phyloP scores from a whole-genome alignment of 2,329 filamentous ascomycete genomes.

The Dothideomycetidae sp. region DNA sequence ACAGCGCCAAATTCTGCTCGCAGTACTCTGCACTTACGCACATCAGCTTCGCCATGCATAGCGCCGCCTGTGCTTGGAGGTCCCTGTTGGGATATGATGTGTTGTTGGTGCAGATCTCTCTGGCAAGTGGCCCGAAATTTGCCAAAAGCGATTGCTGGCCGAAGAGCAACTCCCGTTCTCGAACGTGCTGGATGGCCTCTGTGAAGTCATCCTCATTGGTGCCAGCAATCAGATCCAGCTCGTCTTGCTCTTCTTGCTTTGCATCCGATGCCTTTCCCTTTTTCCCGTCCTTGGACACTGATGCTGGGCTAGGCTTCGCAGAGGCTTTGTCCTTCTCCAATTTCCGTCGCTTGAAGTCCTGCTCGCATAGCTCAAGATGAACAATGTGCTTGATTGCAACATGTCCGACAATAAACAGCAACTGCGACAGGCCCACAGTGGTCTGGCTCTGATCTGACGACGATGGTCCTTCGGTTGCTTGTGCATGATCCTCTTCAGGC shows the following conservation, averaged over 20 bases:
- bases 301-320: slow-evolving; percentile 14
- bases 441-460: slow-evolving; percentile 13
- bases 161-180: slow-evolving; percentile 71
- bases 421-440: slow-evolving; percentile 67
- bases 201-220: slow-evolving; percentile 92
- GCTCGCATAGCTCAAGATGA: slow-evolving; percentile 89
- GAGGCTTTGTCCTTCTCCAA: slow-evolving; percentile 65
- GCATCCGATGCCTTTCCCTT: slow-evolving; percentile 37
- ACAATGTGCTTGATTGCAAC: slow-evolving; percentile 98
- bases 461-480: slow-evolving; percentile 11
- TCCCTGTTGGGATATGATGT: slow-evolving; percentile 80
- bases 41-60: slow-evolving; percentile 97
- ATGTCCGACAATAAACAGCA: slow-evolving; percentile 90
- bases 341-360: slow-evolving; percentile 95
- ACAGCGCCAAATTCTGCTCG: slow-evolving; percentile 76
- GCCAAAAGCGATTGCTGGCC: slow-evolving; percentile 73
- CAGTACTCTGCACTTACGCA: slow-evolving; percentile 96
- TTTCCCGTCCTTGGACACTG: slow-evolving; percentile 28
- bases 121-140: slow-evolving; percentile 79
- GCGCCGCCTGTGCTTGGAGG: slow-evolving; percentile 79
- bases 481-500: slow-evolving; percentile 14
- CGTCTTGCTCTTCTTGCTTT: slow-evolving; percentile 57
- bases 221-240: slow-evolving; percentile 89
- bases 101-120: slow-evolving; percentile 89
- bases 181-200: slow-evolving; percentile 71